A percentile compares a stretch with the other conserved stretches of the same genome.
Evolutionary conservation across 106 monocot genomes (phyloP).

Genomic region (Ottelia alismoides): DNA sequence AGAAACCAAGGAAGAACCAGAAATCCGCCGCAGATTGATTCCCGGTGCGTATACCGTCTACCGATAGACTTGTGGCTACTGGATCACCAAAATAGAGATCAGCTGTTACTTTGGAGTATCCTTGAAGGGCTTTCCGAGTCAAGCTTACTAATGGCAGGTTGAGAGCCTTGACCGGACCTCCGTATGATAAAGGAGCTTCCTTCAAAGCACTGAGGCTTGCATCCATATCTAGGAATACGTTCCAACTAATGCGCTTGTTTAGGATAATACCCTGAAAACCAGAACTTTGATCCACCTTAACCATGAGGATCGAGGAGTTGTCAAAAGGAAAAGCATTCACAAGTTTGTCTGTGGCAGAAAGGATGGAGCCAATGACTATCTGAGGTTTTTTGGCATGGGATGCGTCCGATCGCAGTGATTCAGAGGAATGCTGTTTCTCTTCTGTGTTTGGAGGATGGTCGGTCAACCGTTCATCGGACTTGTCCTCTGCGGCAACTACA

Average conservation of each 20-base stretch:
- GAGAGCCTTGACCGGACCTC: constrained; percentile 50
- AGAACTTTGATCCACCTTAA: constrained; percentile 23
- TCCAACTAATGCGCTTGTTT: constrained; percentile 77
- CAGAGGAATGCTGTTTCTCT: constrained; percentile 3
- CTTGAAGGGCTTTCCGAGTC: constrained; percentile 24
- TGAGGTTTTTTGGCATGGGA: constrained; percentile 3
- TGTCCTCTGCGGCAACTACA: constrained; percentile 5
- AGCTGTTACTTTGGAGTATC: constrained; percentile 28
- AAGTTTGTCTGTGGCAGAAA: constrained; percentile 64
- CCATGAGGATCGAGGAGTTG: constrained; percentile 59
- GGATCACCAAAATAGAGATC: constrained; percentile 62
- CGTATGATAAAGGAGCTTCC: constrained; percentile 49
- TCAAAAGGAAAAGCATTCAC: constrained; percentile 39
- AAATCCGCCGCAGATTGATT: constrained; percentile 26
- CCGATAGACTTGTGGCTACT: constrained; percentile 24
- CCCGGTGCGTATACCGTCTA: constrained; percentile 34
- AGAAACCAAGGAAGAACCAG: constrained; percentile 79
- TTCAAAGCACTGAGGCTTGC: constrained; percentile 30
- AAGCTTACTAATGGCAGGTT: constrained; percentile 69
- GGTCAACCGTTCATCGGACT: constrained; percentile 3
- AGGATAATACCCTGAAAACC: constrained; percentile 69
- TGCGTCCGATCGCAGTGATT: constrained; percentile 2
- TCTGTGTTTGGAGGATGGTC: background rate
- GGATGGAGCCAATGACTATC: constrained; percentile 49
- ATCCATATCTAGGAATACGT: constrained; percentile 30